phyloP scores from a whole-genome alignment of 352 stramenopile species.

The Globisporangium alternatum region DNA sequence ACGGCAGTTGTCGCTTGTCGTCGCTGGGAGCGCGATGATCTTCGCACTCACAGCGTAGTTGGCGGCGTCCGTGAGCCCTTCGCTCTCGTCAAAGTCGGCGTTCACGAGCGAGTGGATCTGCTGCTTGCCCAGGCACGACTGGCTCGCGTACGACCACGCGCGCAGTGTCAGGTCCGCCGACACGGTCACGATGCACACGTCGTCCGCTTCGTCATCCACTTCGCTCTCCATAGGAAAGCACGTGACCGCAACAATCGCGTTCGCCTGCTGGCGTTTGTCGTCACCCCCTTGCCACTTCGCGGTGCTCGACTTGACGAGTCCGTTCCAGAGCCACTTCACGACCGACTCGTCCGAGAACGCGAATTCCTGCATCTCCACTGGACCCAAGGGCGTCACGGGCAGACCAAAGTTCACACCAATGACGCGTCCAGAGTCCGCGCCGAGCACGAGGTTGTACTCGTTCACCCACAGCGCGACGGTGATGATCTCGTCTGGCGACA shows the following conservation, averaged over 20 bases:
- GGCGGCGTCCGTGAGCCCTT: constrained; percentile 25
- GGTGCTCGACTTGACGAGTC: constrained; percentile 43
- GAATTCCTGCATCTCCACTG: constrained; percentile 56
- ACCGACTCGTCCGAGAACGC: constrained; percentile 69
- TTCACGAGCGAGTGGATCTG: constrained; percentile 39
- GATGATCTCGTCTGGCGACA: constrained; percentile 57
- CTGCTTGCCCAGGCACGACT: constrained; percentile 66
- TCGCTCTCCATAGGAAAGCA: constrained; percentile 57
- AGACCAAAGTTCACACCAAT: constrained; percentile 73
- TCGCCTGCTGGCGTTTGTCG: constrained; percentile 22
- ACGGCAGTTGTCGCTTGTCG: constrained; percentile 55
- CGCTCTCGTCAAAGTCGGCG: constrained; percentile 29
- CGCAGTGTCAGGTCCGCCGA: constrained; percentile 63
- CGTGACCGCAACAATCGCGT: constrained; percentile 53
- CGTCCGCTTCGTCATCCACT: constrained; percentile 37
- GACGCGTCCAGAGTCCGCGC: constrained; percentile 54
- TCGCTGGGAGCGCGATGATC: constrained; percentile 49
- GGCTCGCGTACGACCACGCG: constrained; percentile 65
- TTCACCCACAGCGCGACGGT: constrained; percentile 70
- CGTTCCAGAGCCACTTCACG: constrained; percentile 68
- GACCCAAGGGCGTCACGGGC: constrained; percentile 21
- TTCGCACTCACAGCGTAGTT: constrained; percentile 51
- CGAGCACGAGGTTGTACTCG: constrained; percentile 72
- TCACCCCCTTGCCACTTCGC: constrained; percentile 36
- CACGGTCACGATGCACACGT: constrained; percentile 69